These are phyloP conservation scores for Fusarium luffae DNA, from an alignment of 2,329 filamentous ascomycete genomes.

Conservation along the genomic window DNA sequence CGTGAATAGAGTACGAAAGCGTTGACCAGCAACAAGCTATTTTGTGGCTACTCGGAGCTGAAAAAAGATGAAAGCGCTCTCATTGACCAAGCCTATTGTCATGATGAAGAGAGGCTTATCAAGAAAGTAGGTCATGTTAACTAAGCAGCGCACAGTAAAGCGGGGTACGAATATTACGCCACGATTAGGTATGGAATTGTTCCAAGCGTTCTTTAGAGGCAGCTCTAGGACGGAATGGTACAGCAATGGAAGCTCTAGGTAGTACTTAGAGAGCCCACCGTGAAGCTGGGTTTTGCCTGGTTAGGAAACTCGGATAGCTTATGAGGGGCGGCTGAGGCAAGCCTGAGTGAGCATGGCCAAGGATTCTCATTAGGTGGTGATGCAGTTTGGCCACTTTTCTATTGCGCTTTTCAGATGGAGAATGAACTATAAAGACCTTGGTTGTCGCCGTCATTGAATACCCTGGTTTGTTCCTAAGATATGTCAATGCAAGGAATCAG, in stretches of 20 bases:
- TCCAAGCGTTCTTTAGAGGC: constrained; percentile 7
- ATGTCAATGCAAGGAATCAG: constrained; percentile 39
- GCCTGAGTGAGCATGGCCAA: constrained; percentile 36
- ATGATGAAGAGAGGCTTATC: constrained; percentile 37
- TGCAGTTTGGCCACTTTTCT: constrained; percentile 19
- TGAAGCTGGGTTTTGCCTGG: constrained; percentile 15
- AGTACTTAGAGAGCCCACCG: constrained; percentile 12
- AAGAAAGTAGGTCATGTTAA: constrained; percentile 25
- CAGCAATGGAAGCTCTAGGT: constrained; percentile 1
- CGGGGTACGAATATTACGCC: constrained; percentile 42
- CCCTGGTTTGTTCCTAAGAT: constrained; percentile 15
- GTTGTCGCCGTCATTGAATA: constrained; percentile 33
- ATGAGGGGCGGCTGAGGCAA: constrained; percentile 43
- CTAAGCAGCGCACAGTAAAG: constrained; percentile 40
- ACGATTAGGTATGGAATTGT: constrained; percentile 41
- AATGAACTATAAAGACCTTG: constrained; percentile 38
- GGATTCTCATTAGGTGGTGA: constrained; percentile 18
- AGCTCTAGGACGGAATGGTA: constrained; percentile 18
- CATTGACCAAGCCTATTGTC: constrained; percentile 26
- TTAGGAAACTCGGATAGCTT: constrained; percentile 15
- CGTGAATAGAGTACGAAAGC: not conserved
- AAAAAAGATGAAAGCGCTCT: not conserved
- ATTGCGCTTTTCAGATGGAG: constrained; percentile 1
- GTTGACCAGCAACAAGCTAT: not conserved
- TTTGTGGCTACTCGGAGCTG: not conserved